Evolutionary conservation across 1,139 yeast species (phyloP).

Genomic region (Diutina pseudorugosa): DNA sequence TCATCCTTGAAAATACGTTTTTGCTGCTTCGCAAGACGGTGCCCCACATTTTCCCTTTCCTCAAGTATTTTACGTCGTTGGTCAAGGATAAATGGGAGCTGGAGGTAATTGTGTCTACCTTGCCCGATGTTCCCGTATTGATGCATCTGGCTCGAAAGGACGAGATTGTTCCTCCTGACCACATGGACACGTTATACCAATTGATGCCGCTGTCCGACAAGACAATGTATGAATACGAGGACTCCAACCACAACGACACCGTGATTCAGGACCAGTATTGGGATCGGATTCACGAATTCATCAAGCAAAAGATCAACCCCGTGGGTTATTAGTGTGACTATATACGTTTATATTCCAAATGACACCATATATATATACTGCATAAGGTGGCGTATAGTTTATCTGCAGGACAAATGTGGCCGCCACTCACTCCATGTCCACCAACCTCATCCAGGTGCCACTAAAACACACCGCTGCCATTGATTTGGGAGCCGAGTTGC

Average conservation of each 20-base stretch:
- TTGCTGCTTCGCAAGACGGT: constrained; percentile 66
- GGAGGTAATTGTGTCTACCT: constrained; percentile 46
- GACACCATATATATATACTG: too few relatives aligned
- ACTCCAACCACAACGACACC: constrained; percentile 73
- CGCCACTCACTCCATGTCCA: not conserved
- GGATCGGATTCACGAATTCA: constrained; percentile 51
- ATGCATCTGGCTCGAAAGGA: constrained; percentile 67
- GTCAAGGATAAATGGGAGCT: constrained; percentile 83
- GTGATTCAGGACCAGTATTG: constrained; percentile 64
- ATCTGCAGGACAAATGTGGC: not conserved
- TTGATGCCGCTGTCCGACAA: constrained; percentile 35
- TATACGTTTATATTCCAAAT: not conserved
- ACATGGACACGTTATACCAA: constrained; percentile 55
- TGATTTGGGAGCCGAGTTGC: constrained; percentile 33
- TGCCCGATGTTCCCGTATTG: constrained; percentile 48
- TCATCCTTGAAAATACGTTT: constrained; percentile 81
- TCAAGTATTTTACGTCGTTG: constrained; percentile 43
- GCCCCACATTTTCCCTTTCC: constrained; percentile 69
- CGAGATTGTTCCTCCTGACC: constrained; percentile 85
- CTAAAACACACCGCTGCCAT: constrained; percentile 37
- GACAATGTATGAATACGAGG: constrained; percentile 37
- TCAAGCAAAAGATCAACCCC: constrained; percentile 29
- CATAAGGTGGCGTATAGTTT: not conserved
- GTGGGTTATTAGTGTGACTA: constrained; percentile 16
- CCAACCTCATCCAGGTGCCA: constrained; percentile 39